These are phyloP conservation scores for Sphaerulina musiva DNA, from an alignment of 2,329 filamentous ascomycete species.

Conservation along the genomic window DNA sequence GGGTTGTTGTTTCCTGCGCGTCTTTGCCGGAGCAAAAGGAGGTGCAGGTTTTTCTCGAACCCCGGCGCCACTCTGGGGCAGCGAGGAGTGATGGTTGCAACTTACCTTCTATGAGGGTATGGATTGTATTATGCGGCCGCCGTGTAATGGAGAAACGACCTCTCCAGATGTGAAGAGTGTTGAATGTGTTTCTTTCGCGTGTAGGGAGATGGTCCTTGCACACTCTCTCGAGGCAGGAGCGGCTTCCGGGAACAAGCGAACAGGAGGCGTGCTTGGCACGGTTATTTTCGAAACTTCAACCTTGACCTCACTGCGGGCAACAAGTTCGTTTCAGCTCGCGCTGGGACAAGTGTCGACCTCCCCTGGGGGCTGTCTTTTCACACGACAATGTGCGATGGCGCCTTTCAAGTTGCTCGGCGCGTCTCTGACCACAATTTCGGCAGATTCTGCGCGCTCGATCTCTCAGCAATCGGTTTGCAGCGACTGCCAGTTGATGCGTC, in stretches of 20 bases:
- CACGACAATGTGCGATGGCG: neutral
- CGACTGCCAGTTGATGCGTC: neutral
- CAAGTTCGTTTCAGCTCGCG: slow-evolving; percentile 7
- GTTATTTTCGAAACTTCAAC: neutral
- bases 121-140: neutral
- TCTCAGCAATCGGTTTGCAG: neutral
- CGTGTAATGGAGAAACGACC: neutral
- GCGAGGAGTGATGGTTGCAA: neutral
- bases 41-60: slow-evolving; percentile 1
- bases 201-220: neutral
- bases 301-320: neutral
- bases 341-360: neutral
- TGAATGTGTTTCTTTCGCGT: neutral
- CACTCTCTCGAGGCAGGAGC: neutral
- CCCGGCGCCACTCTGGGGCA: neutral
- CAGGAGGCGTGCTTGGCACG: neutral
- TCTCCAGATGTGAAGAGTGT: neutral
- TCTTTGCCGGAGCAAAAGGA: neutral
- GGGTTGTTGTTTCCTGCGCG: neutral
- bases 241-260: neutral
- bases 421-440: neutral
- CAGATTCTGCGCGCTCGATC: neutral
- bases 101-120: neutral
- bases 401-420: too few species aligned
- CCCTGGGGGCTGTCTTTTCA: neutral